Evolutionary conservation across 2,329 filamentous ascomycete genomes (phyloP).

Genomic region (Penicillium fuscoglaucum): DNA sequence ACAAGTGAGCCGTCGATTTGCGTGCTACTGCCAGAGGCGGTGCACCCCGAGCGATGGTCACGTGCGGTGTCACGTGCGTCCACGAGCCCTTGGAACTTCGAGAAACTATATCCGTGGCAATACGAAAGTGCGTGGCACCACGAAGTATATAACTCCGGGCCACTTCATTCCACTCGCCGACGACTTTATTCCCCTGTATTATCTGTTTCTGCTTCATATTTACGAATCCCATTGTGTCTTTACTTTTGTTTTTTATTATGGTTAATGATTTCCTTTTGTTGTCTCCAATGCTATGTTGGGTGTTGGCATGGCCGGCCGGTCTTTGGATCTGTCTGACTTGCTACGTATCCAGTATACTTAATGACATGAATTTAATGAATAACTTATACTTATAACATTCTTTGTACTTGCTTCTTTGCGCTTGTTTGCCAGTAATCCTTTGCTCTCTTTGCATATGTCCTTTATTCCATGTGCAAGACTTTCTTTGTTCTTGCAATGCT

Average conservation of each 20-base stretch:
- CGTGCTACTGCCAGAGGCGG: neutral
- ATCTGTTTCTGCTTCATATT: slow-evolving; percentile 23
- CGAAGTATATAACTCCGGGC: neutral
- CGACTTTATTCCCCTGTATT: slow-evolving; percentile 40
- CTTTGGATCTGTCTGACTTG: slow-evolving; percentile 8
- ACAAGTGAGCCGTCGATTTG: too few relatives aligned
- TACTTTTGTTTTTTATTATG: slow-evolving; percentile 4
- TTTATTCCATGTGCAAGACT: neutral
- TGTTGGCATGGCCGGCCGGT: slow-evolving; percentile 8
- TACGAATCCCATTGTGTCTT: slow-evolving; percentile 23
- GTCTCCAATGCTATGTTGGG: slow-evolving; percentile 21
- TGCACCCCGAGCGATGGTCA: neutral
- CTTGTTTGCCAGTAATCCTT: neutral
- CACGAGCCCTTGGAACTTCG: neutral
- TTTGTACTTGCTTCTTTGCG: neutral
- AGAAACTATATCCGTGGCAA: neutral
- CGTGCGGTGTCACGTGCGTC: too few relatives aligned
- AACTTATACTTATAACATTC: neutral
- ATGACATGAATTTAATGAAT: slow-evolving; percentile 21
- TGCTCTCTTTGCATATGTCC: neutral
- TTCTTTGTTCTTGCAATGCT: neutral
- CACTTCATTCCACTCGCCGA: too few relatives aligned
- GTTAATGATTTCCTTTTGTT: slow-evolving; percentile 28
- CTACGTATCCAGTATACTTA: slow-evolving; percentile 11
- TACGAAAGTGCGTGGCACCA: neutral